A percentile compares a stretch with the other conserved stretches of the same genome.
phyloP scores from a whole-genome alignment of 139 green algal genomes.

The Nannochloris sp. region DNA sequence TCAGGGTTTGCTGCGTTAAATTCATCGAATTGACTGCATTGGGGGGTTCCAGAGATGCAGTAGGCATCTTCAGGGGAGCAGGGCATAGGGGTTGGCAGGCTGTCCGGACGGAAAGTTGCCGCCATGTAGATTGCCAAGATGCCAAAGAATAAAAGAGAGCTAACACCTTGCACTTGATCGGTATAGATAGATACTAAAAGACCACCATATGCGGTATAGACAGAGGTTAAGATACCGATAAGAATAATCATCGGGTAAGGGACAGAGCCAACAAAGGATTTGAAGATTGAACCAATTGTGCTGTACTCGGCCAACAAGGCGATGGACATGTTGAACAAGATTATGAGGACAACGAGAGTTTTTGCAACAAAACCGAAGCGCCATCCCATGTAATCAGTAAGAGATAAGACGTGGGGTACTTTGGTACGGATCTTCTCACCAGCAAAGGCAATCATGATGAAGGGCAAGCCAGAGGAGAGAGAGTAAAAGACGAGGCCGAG shows the following conservation, averaged over 20 bases:
- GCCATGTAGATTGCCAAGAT: slow-evolving; percentile 59
- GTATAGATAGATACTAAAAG: slow-evolving; percentile 72
- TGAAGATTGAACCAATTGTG: slow-evolving; percentile 64
- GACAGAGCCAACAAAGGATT: slow-evolving; percentile 41
- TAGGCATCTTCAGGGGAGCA: slow-evolving; percentile 8
- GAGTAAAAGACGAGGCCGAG: slow-evolving; percentile 64
- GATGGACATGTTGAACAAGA: slow-evolving; percentile 70
- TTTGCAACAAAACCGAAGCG: slow-evolving; percentile 49
- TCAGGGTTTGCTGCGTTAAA: background rate
- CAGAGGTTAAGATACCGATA: slow-evolving; percentile 45
- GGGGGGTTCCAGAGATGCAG: background rate
- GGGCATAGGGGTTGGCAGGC: slow-evolving; percentile 42
- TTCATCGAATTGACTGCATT: slow-evolving; percentile 4
- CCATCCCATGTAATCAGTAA: slow-evolving; percentile 61
- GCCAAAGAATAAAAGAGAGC: slow-evolving; percentile 38
- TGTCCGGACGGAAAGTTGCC: slow-evolving; percentile 43
- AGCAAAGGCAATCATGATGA: slow-evolving; percentile 57
- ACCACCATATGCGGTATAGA: slow-evolving; percentile 63
- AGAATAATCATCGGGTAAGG: slow-evolving; percentile 60
- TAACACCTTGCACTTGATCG: slow-evolving; percentile 59
- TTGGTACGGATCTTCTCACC: slow-evolving; percentile 33
- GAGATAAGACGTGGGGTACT: slow-evolving; percentile 50
- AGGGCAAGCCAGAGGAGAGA: slow-evolving; percentile 53
- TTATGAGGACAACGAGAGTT: slow-evolving; percentile 40
- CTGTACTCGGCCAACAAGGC: slow-evolving; percentile 51